A percentile compares a stretch with the other conserved stretches of the same genome.
phyloP scores from a whole-genome alignment of 495 filamentous ascomycete species.

The Apodospora peruviana region DNA sequence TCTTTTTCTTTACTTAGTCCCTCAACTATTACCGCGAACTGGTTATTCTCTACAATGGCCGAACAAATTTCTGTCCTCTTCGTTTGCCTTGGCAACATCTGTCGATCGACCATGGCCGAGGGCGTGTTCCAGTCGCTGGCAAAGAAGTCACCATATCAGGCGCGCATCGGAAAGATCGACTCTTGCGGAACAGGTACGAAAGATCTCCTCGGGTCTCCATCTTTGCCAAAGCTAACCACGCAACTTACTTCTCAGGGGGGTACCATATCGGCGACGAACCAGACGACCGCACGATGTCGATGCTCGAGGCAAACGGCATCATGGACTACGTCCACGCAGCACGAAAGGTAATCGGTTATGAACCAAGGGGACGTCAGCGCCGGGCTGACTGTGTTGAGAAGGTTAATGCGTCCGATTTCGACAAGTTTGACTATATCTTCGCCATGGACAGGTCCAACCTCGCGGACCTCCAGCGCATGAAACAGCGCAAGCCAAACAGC shows the following conservation, averaged over 20 bases:
- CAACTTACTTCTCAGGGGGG: slow-evolving; percentile 36
- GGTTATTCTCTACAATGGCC: slow-evolving; percentile 9
- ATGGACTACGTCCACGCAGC: slow-evolving; percentile 70
- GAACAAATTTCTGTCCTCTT: slow-evolving; percentile 73
- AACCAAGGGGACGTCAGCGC: neutral
- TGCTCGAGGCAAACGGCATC: slow-evolving; percentile 68
- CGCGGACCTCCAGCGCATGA: slow-evolving; percentile 57
- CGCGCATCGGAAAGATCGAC: slow-evolving; percentile 65
- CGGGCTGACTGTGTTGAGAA: slow-evolving; percentile 5
- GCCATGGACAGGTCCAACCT: slow-evolving; percentile 92
- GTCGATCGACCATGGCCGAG: slow-evolving; percentile 92
- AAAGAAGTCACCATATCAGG: slow-evolving; percentile 47
- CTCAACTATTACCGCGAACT: neutral
- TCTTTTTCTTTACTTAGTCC: no score
- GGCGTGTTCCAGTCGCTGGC: slow-evolving; percentile 76
- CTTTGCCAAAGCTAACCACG: neutral
- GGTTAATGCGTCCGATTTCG: slow-evolving; percentile 54
- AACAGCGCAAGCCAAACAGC: slow-evolving; percentile 46
- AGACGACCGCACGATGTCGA: slow-evolving; percentile 80
- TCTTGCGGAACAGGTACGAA: slow-evolving; percentile 67
- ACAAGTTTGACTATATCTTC: slow-evolving; percentile 83
- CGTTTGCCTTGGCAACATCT: slow-evolving; percentile 96
- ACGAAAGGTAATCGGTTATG: slow-evolving; percentile 65
- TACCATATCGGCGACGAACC: slow-evolving; percentile 73
- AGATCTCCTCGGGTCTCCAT: neutral